Base-by-base conservation (phyloP, 345 rosid species). In the Eucalyptus fibrosa region DNA sequence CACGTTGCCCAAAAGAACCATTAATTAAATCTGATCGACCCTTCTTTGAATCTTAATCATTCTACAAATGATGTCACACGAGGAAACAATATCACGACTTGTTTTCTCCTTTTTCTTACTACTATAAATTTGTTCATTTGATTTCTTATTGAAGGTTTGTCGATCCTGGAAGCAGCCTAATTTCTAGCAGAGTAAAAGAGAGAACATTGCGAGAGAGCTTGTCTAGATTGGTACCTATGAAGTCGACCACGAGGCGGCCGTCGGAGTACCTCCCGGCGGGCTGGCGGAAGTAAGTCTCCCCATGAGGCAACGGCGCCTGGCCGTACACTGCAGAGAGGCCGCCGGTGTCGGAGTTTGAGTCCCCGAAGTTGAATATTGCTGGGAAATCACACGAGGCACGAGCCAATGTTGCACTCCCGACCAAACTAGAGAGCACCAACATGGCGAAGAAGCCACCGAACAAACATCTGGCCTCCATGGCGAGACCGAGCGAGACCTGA, bases 301-400 rank as follows among this genome's bases (percentile, higher is more conserved):
- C 99, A 11, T 94, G 91, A 56, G 98, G 99, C 7, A 95, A 92
- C 56, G 89, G 93, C 12, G 97, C 97, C 86, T 95, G 99, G 30
- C 99, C 99, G 40, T 95, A 97, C 28, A 93, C 96, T 0, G 99
- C 97, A 0, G 99, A 97, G 89, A 96, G 92, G 88, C 99, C 97
- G 5, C 99, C 99, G 42, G 98, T 97, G 89, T 96, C 99, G 45
- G 99, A 97, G 90, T 97, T 97, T 2, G 99, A 97, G 93, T 97
- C 99, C 3, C 99, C 98, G 19, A 97, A 96, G 95, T 97, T 97
- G 91, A 95, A 97, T 87, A 97, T 94, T 37, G 97, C 99, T 8
- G 97, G 98, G 50, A 96, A 94, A 49, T 92, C 50, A 26, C 97
- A 96, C 60, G 90, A 13, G 86, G 67, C 59, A 67, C 30, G 4